Evolutionary conservation across 768 basidiomycete species (phyloP).

Genomic region (Russula olivacea): DNA sequence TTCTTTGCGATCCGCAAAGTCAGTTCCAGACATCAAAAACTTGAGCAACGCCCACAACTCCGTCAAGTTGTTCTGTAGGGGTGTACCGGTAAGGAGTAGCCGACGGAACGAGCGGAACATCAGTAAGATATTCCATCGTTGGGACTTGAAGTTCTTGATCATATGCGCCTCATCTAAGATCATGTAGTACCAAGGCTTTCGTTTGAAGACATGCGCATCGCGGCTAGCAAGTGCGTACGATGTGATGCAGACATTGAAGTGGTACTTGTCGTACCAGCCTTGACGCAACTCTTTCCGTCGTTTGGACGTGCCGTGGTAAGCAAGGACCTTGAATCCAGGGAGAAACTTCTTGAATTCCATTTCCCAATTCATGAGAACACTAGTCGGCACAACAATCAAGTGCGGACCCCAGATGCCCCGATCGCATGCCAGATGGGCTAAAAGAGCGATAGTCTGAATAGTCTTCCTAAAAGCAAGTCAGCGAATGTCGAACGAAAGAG

Average conservation of each 20-base stretch:
- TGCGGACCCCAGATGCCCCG: conserved; percentile 91
- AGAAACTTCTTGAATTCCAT: conserved; percentile 97
- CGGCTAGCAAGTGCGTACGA: conserved; percentile 90
- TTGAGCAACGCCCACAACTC: conserved; percentile 95
- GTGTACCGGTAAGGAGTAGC: conserved; percentile 90
- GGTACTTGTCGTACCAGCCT: conserved; percentile 85
- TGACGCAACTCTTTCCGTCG: conserved; percentile 85
- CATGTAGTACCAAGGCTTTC: conserved; percentile 95
- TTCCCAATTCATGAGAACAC: conserved; percentile 92
- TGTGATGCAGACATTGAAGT: conserved; percentile 93
- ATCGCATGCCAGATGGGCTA: conserved; percentile 90
- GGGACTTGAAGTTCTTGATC: conserved; percentile 95
- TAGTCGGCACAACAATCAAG: conserved; percentile 88
- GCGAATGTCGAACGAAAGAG: conserved; percentile 1
- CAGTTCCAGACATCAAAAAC: conserved; percentile 84
- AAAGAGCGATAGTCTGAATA: conserved; percentile 89
- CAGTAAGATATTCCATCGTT: conserved; percentile 87
- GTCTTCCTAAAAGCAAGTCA: conserved; percentile 59
- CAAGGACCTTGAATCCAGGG: conserved; percentile 78
- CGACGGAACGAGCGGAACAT: conserved; percentile 85
- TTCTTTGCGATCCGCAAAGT: conserved; percentile 88
- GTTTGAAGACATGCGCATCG: conserved; percentile 86
- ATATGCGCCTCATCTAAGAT: conserved; percentile 95
- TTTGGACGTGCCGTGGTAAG: conserved; percentile 87
- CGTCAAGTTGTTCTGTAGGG: conserved; percentile 92